A percentile compares a stretch with the other conserved stretches of the same genome.
phyloP scores from a whole-genome alignment of 2,329 filamentous ascomycete species.

The Coniochaeta sp. region DNA sequence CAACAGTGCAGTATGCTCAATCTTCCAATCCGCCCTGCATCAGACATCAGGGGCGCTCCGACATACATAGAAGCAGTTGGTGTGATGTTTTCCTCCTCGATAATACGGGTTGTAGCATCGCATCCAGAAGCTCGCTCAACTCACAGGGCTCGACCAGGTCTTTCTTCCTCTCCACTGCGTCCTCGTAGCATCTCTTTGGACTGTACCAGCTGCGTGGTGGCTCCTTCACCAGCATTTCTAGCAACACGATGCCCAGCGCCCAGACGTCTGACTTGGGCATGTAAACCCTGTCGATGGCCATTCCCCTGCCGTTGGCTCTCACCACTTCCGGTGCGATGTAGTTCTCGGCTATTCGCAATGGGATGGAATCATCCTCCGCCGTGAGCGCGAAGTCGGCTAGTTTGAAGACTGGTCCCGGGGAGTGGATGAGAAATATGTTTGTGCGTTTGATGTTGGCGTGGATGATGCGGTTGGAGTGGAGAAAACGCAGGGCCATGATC shows the following conservation, averaged over 20 bases:
- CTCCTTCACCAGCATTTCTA: not conserved
- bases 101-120: not conserved
- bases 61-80: not conserved
- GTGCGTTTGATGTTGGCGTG: not conserved
- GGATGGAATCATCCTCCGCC: not conserved
- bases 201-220: not conserved
- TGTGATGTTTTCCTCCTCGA: not conserved
- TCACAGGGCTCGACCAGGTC: not conserved
- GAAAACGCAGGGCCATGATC: not conserved
- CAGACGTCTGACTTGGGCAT: not conserved
- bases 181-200: not conserved
- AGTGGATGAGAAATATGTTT: not conserved
- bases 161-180: not conserved
- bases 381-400: not conserved
- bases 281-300: not conserved
- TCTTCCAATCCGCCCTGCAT: not conserved
- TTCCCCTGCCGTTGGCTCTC: not conserved
- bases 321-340: not conserved
- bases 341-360: not conserved
- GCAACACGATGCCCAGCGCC: not conserved
- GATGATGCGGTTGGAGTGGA: not conserved
- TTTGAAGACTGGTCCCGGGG: not conserved
- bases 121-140: not conserved
- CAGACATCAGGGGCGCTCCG: not conserved
- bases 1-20: too few species aligned